Base-by-base conservation (phyloP, 441 rosid genomes). In the Aleurites moluccanus region DNA sequence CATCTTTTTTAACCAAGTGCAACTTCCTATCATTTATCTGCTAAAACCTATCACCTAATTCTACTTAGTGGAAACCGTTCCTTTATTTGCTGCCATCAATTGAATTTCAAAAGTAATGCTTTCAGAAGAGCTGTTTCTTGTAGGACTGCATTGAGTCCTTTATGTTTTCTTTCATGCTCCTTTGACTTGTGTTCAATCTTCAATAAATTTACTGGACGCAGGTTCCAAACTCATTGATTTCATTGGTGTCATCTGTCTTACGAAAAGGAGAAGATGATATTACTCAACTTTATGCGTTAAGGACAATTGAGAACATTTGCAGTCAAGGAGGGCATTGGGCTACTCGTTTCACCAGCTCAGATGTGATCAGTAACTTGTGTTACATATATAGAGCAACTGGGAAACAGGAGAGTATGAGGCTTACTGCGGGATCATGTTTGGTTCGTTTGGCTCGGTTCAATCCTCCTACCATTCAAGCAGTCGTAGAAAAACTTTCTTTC, bases 201-300 rank as follows among this genome's bases (percentile, higher is more conserved):
- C 56, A 44, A 33, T 60, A 10, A 67, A 64, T 82, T 73, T 47
- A 44, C 81, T 76, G 63, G 77, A 47, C n/a, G 52, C 86, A 95
- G 99, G 96, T 95, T 80, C 86, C 97, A 75, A 96, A 93, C 88
- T 91, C 98, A 66, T 80, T 93, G 86, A 90, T 96, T 82, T 92
- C 98, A 67, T 85, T 93, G 70, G 97, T 93, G 28, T 88, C 98
- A 65, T 91, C 99, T 61, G 86, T 91, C 77, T 82, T 96, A 78
- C 91, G 98, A 30, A 96, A 91, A 85, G 99, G 99, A 80, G 95
- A 96, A 86, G 99, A 96, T 76, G 97, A 88, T 81, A 83, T 93
- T 82, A 91, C 97, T 76, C 99, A 96, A 79, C 97, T 96, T 79
- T 96, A 93, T 70, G 97, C 99, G 27, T 81, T 96, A 76, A 91